Base-by-base conservation (phyloP, 1,139 yeast species). In the Diutina siamensis region DNA sequence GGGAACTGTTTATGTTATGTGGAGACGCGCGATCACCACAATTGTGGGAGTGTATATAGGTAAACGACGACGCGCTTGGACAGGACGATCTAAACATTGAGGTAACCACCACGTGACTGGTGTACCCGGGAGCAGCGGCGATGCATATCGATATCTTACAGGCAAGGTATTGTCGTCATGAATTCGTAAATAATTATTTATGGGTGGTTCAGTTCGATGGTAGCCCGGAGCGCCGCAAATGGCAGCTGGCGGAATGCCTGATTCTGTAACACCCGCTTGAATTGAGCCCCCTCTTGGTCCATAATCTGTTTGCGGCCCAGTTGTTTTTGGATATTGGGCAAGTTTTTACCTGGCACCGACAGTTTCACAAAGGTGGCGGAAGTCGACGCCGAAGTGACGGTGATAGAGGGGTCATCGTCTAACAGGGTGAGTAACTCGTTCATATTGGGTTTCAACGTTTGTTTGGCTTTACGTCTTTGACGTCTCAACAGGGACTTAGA, bases 401-500 rank as follows among this genome's bases (percentile, higher is more conserved):
- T 56, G 19, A 48, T 36, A 7, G 65, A 72, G 2, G 73, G 74
- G 15, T n/a, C 34, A 10, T 31, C 34, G 10, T 25, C 10, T 47
- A 83, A 64, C 35, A 74, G 76, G 35, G 65, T 65, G 47, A 79
- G 65, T 44, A 83, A 63, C 51, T 83, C 92, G 47, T 72, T 68
- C 75, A 83, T 71, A 55, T 78, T 74, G 4, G 89, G 86, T 51
- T 73, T 73, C 50, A 83, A 65, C 52, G 79, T 76, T 50, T 80
- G 82, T 55, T 72, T 74, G 44, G 71, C 68, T 56, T 77, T 79
- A 51, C 86, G 71, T 57, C 80, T 82, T 49, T 83, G 71, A 61
- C 89, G 73, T 55, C 87, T 70, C 10, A 72, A 53, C 1, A 86
- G 67, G 2, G 86, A 78, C 57, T 82, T 83, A 32, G 85, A 78